These are phyloP conservation scores for Leccinum aurantiacum DNA, from an alignment of 768 basidiomycete species.

Conservation along the genomic window DNA sequence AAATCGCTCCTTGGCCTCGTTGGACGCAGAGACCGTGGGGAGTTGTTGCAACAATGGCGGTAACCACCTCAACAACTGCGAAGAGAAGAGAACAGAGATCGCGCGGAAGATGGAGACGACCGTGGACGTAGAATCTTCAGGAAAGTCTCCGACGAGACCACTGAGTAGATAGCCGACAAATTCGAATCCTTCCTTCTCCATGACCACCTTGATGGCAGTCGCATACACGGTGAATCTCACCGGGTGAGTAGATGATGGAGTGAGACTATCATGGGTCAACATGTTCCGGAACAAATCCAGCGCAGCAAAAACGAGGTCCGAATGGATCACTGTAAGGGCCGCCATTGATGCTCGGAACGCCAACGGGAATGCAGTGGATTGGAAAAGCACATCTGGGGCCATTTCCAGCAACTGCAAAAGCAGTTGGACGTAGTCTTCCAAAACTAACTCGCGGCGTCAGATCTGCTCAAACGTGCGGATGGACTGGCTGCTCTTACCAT, in stretches of 20 bases:
- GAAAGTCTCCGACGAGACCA: slow-evolving; percentile 85
- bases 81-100: slow-evolving; percentile 64
- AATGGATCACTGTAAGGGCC: slow-evolving; percentile 78
- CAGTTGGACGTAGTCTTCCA: slow-evolving; percentile 93
- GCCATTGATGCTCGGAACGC: slow-evolving; percentile 77
- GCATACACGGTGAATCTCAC: slow-evolving; percentile 66
- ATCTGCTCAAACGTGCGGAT: neutral
- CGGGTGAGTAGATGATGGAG: slow-evolving; percentile 46
- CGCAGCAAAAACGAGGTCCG: slow-evolving; percentile 78
- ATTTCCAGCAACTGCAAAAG: slow-evolving; percentile 64
- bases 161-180: slow-evolving; percentile 67
- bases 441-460: slow-evolving; percentile 50
- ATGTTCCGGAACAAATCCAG: slow-evolving; percentile 79
- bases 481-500: slow-evolving; percentile 60
- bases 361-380: slow-evolving; percentile 72
- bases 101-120: slow-evolving; percentile 79
- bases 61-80: slow-evolving; percentile 70
- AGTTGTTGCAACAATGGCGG: slow-evolving; percentile 70
- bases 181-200: slow-evolving; percentile 72
- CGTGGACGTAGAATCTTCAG: slow-evolving; percentile 73
- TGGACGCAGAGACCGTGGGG: slow-evolving; percentile 57
- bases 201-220: slow-evolving; percentile 54
- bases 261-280: slow-evolving; percentile 71
- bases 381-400: slow-evolving; percentile 75
- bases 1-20: slow-evolving; percentile 69